Base-by-base conservation (phyloP, 2,329 filamentous ascomycete genomes). In the Rhynchosporium graminicola region DNA sequence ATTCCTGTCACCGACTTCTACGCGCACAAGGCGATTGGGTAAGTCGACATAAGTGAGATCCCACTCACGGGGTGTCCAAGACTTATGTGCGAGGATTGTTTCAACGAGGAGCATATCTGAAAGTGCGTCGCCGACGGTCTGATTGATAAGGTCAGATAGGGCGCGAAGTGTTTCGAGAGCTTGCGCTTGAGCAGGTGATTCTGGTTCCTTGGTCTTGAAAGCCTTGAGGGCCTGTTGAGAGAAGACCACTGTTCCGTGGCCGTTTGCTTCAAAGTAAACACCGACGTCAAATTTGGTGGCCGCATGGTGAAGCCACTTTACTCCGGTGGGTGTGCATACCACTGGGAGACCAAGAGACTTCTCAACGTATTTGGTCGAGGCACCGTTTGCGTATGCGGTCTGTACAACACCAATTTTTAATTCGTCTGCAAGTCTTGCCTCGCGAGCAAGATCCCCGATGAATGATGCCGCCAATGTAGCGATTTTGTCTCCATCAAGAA, bases 251-350 rank as follows among this genome's bases (percentile, higher is more conserved):
- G 95, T 99, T 68, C 95, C 95, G 77, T 99, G 95, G 36, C 95
- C 95, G 75, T 99, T 99, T 68, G 95, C 95, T 80, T 99, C 95
- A 73, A 99, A 99, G 80, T 99, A 99, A 58, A 98, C 92, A 62
- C 95, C 95, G 60, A 98, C 88, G 72, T 99, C 95, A 71, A 96
- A 97, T 68, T 93, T 91, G 72, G 91, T 87, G 45, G 95, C 95
- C n/a, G 92, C 95, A 74, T 98, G 95, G 78, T 99, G 95, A 66
- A 99, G 84, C 78, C 97, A 91, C 82, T 99, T 99, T 65, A 99
- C 95, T 68, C 95, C 95, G 0, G 95, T 99, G 13, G 92, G 88
- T 1, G 95, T 98, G 82, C 91, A 97, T 63, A 96, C 88, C 28
- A 97, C 91, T 55, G 93, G 93, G 47, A 99, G 86, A 72, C 90